These are phyloP conservation scores for Berkeleyomyces rouxiae DNA, from an alignment of 2,329 filamentous ascomycete species.

Conservation along the genomic window DNA sequence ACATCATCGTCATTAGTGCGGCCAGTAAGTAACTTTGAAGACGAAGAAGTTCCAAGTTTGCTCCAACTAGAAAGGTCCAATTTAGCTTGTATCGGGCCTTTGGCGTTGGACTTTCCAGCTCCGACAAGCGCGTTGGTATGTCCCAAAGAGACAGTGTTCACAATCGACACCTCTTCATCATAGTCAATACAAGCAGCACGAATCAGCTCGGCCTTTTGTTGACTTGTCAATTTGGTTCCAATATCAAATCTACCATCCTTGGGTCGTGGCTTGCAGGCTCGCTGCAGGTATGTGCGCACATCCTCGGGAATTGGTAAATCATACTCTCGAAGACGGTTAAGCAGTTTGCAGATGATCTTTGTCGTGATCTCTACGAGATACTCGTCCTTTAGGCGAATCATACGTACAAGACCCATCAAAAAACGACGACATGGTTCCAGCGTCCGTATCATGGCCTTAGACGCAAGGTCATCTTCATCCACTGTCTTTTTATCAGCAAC, in stretches of 20 bases:
- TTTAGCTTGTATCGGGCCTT: slow-evolving; percentile 37
- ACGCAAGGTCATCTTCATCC: slow-evolving; percentile 21
- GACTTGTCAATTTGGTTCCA: slow-evolving; percentile 63
- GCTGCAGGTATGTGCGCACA: slow-evolving; percentile 44
- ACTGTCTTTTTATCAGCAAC: slow-evolving; percentile 16
- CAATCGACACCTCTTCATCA: slow-evolving; percentile 24
- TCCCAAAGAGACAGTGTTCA: slow-evolving; percentile 14
- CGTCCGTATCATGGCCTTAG: slow-evolving; percentile 22
- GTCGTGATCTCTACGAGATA: slow-evolving; percentile 75
- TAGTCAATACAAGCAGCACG: slow-evolving; percentile 44
- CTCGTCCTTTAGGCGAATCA: slow-evolving; percentile 76
- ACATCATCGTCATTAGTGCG: slow-evolving; percentile 31
- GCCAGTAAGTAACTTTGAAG: slow-evolving; percentile 16
- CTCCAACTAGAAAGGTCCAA: slow-evolving; percentile 41
- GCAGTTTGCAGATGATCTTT: slow-evolving; percentile 65
- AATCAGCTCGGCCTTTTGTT: slow-evolving; percentile 71
- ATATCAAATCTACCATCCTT: slow-evolving; percentile 38
- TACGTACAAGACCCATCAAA: slow-evolving; percentile 51
- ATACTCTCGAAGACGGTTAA: slow-evolving; percentile 64
- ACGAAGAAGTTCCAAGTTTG: slow-evolving; percentile 26
- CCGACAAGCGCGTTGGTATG: background rate
- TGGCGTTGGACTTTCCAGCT: slow-evolving; percentile 12
- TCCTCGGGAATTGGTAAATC: slow-evolving; percentile 50
- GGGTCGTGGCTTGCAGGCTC: slow-evolving; percentile 42
- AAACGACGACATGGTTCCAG: slow-evolving; percentile 19